Base-by-base conservation (phyloP, 2,329 filamentous ascomycete species). In the Ramularia endophylla region DNA sequence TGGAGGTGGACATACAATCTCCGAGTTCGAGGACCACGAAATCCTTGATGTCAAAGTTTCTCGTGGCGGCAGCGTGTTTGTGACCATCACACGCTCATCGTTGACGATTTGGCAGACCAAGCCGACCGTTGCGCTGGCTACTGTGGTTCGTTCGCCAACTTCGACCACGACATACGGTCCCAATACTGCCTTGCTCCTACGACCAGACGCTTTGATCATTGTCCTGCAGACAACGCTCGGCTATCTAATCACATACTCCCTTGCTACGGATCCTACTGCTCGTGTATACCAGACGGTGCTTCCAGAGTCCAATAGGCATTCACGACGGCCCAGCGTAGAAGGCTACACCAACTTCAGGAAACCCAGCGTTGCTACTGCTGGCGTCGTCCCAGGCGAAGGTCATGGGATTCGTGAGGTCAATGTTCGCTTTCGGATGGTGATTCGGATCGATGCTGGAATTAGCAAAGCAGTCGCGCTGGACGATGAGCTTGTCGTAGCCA, bases 71-170 rank as follows among this genome's bases (percentile, higher is more conserved):
- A 83, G 89, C 57, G 69, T 85, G 47, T 95, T 98, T 66, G 86
- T 86, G 38, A 87, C 87, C 34, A 87, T 95, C 59, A 95, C 90
- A 1, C 70, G 77, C 4, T 85, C 85, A 2, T 85, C 85, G 9
- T 79, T 98, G 63, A 87, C 85, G n/a, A 75, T 98, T 52, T 98
- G 92, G 92, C 92, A 98, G 68, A 90, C 87, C 41, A 64, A 95
- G 85, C 92, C 92, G 36, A 89, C 87, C 40, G 88, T 89, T 17
- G 80, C 95, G 20, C 77, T 97, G 39, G 88, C 88, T 45, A 79
- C 88, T 18, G 81, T 95, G 35, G 75, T 88, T 45, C 85, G 92
- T 51, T 97, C 92, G 36, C 69, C 77, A 38, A 74, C 80, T 27
- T 98, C 92, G 0, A 67, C 97, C 33, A 73, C 78, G 46, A 83